Evolutionary conservation across 2,329 filamentous ascomycete genomes (phyloP).

Genomic region (Colletotrichum euphorbiae): DNA sequence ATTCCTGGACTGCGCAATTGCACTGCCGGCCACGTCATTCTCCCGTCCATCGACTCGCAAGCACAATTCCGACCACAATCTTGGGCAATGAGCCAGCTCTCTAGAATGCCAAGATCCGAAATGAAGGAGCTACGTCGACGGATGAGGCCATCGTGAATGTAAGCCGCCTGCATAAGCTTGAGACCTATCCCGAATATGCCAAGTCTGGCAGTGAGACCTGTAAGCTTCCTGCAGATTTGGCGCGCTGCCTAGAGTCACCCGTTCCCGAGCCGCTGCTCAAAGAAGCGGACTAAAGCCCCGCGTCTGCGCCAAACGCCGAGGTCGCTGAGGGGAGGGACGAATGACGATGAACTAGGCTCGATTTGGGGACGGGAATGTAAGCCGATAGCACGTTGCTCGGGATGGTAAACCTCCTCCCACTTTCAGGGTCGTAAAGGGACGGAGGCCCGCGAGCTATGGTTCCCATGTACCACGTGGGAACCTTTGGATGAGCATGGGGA

Average conservation of each 20-base stretch:
- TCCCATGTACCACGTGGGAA: too few species aligned
- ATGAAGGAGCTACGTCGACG: not conserved
- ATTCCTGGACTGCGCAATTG: not conserved
- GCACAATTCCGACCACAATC: not conserved
- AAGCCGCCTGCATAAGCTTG: slow-evolving; percentile 16
- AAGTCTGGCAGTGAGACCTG: not conserved
- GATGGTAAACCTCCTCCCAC: too few species aligned
- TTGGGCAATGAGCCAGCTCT: not conserved
- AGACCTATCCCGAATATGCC: not conserved
- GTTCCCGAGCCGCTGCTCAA: not conserved
- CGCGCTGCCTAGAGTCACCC: not conserved
- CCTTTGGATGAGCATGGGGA: too few species aligned
- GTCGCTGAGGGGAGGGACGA: not conserved
- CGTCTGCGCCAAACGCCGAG: slow-evolving; percentile 1
- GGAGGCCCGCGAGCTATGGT: too few species aligned
- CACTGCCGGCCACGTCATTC: slow-evolving; percentile 8
- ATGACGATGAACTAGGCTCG: not conserved
- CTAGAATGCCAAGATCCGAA: not conserved
- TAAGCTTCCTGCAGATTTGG: not conserved
- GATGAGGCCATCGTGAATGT: slow-evolving; percentile 32
- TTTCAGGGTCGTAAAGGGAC: too few species aligned
- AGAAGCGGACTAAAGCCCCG: not conserved
- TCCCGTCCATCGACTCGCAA: not conserved
- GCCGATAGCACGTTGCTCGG: not conserved
- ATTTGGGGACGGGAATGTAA: slow-evolving; percentile 9